These are phyloP conservation scores for Fraxinus dipetala DNA, from an alignment of 305 asterid genomes.

Conservation along the genomic window DNA sequence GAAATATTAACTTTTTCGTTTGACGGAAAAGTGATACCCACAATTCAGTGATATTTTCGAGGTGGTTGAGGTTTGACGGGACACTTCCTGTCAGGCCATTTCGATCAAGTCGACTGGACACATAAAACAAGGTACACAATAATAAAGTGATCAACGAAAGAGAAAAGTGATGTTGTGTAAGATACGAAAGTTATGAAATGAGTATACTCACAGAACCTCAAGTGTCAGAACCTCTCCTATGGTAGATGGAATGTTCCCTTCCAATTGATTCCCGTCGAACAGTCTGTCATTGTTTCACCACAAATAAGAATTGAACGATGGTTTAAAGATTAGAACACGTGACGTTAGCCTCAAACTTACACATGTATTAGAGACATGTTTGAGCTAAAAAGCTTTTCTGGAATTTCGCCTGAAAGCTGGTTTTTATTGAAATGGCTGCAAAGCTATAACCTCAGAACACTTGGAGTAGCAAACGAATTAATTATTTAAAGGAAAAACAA, in stretches of 20 bases:
- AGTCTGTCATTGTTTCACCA: slow-evolving; percentile 37
- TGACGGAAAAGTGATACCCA: slow-evolving; percentile 36
- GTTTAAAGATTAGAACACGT: not conserved
- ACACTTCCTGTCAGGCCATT: slow-evolving; percentile 56
- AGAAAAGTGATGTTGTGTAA: slow-evolving; percentile 11
- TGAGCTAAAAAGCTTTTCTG: slow-evolving; percentile 56
- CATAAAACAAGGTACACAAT: not conserved
- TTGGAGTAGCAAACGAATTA: not conserved
- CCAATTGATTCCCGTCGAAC: slow-evolving; percentile 66
- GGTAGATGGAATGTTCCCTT: slow-evolving; percentile 66
- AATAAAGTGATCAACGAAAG: not conserved
- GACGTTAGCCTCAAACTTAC: slow-evolving; percentile 43
- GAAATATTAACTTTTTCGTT: slow-evolving; percentile 2
- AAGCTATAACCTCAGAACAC: slow-evolving; percentile 25
- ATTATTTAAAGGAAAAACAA: not conserved
- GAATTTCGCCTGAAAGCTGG: slow-evolving; percentile 69
- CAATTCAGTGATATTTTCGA: slow-evolving; percentile 69
- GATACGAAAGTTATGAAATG: slow-evolving; percentile 3
- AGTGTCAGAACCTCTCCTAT: slow-evolving; percentile 66
- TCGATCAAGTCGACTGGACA: slow-evolving; percentile 79
- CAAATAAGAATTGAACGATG: not conserved
- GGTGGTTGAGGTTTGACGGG: slow-evolving; percentile 72
- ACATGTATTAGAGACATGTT: slow-evolving; percentile 76
- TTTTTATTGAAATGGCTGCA: slow-evolving; percentile 92
- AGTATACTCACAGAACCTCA: slow-evolving; percentile 85